Evolutionary conservation across 768 basidiomycete genomes (phyloP).

Genomic region (Agrocybe praecox): DNA sequence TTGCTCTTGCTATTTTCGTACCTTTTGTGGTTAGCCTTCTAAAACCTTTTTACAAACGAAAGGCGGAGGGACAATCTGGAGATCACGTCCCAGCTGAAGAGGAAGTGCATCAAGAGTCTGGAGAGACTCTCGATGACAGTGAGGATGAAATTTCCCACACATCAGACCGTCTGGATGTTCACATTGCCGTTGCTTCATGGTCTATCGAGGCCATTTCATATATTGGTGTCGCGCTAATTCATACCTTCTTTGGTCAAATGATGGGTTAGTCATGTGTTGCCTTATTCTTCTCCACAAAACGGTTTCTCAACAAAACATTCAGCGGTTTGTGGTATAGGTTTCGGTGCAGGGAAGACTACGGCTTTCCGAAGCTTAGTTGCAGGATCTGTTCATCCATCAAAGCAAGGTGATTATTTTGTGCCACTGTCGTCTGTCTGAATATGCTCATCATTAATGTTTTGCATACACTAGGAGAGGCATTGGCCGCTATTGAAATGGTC

Average conservation of each 20-base stretch:
- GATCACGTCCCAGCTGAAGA: too few relatives aligned
- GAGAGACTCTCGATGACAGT: background rate
- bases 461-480: slow-evolving; percentile 3
- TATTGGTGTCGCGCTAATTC: background rate
- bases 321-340: slow-evolving; percentile 12
- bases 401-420: slow-evolving; percentile 8
- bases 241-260: slow-evolving; percentile 4
- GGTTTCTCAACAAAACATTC: background rate
- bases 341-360: slow-evolving; percentile 11
- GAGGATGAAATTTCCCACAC: slow-evolving; percentile 6
- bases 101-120: background rate
- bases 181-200: slow-evolving; percentile 12
- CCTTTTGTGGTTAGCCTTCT: slow-evolving; percentile 3
- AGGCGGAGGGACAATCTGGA: background rate
- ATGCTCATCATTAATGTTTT: background rate
- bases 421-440: background rate
- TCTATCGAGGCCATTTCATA: slow-evolving; percentile 7
- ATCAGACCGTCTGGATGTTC: slow-evolving; percentile 14
- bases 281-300: background rate
- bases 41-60: slow-evolving; percentile 7
- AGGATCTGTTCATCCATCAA: slow-evolving; percentile 12
- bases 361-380: slow-evolving; percentile 13
- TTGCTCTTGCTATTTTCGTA: slow-evolving; percentile 4
- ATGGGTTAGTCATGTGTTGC: slow-evolving; percentile 1
- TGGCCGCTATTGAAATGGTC: slow-evolving; percentile 11